Conservation (phyloP, 2,329 filamentous ascomycete species). For the Allantophomopsis cytisporea region DNA sequence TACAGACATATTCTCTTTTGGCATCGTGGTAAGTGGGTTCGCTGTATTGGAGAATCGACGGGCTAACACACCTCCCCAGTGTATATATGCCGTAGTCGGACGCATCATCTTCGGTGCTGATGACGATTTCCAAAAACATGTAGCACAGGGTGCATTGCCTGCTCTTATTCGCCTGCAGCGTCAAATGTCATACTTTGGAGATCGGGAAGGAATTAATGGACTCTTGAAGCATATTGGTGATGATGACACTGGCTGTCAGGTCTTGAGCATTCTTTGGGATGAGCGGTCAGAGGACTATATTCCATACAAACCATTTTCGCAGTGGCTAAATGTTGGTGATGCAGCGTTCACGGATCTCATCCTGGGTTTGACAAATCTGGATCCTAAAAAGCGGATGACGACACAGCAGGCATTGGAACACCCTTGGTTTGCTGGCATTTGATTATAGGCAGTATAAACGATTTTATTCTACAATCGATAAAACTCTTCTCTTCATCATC, state of each 20-base stretch:
- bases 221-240: slow-evolving; percentile 17
- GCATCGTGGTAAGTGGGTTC: slow-evolving; percentile 1
- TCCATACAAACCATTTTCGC: slow-evolving; percentile 18
- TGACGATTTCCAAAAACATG: slow-evolving; percentile 4
- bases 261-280: slow-evolving; percentile 20
- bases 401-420: slow-evolving; percentile 19
- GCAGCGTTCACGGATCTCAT: slow-evolving; percentile 18
- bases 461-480: too few species aligned
- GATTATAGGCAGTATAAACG: too few species aligned
- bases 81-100: slow-evolving; percentile 4
- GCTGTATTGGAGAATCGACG: neutral
- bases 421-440: slow-evolving; percentile 13
- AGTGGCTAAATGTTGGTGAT: slow-evolving; percentile 16
- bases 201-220: slow-evolving; percentile 1
- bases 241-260: slow-evolving; percentile 15
- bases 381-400: slow-evolving; percentile 18
- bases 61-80: slow-evolving; percentile 2
- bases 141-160: slow-evolving; percentile 6
- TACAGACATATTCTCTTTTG: slow-evolving; percentile 4
- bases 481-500: too few species aligned
- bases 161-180: slow-evolving; percentile 10
- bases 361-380: slow-evolving; percentile 16
- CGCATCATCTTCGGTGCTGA: slow-evolving; percentile 3
- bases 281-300: slow-evolving; percentile 16
- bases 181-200: slow-evolving; percentile 3